Conservation (phyloP, 805 yeast genomes). For the Teunomyces pallodes region DNA sequence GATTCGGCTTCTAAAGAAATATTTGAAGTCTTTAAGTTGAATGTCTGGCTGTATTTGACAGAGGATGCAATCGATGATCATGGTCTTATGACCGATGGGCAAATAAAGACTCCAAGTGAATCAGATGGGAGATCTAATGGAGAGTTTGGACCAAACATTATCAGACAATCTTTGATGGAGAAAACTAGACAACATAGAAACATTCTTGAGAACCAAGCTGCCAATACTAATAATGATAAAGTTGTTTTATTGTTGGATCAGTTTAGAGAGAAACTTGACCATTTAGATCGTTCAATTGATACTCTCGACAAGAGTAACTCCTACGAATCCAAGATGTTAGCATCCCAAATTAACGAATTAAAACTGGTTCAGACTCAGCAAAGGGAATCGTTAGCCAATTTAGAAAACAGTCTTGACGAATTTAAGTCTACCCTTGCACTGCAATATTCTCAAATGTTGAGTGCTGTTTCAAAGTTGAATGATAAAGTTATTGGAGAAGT, state of each 20-base stretch:
- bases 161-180: conserved; percentile 39
- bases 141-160: conserved; percentile 14
- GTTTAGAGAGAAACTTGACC: background rate
- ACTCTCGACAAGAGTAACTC: conserved; percentile 8
- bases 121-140: conserved; percentile 20
- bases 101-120: conserved; percentile 28
- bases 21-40: conserved; percentile 62
- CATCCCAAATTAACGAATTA: conserved; percentile 15
- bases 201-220: background rate
- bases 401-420: conserved; percentile 18
- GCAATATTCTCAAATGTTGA: conserved; percentile 27
- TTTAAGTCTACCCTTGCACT: conserved; percentile 26
- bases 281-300: background rate
- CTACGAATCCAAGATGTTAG: conserved; percentile 9
- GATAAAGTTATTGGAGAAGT: conserved; percentile 41
- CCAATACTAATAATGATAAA: background rate
- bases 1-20: conserved; percentile 47
- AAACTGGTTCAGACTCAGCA: conserved; percentile 17
- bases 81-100: conserved; percentile 44
- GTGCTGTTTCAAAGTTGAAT: conserved; percentile 29
- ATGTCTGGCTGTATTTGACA: conserved; percentile 52
- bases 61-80: conserved; percentile 59
- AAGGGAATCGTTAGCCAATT: conserved; percentile 13
- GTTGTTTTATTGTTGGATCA: background rate
- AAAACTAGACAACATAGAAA: conserved; percentile 13